Evolutionary conservation across 1,284 basidiomycete genomes (phyloP).

Genomic region (Ustilago esculenta): DNA sequence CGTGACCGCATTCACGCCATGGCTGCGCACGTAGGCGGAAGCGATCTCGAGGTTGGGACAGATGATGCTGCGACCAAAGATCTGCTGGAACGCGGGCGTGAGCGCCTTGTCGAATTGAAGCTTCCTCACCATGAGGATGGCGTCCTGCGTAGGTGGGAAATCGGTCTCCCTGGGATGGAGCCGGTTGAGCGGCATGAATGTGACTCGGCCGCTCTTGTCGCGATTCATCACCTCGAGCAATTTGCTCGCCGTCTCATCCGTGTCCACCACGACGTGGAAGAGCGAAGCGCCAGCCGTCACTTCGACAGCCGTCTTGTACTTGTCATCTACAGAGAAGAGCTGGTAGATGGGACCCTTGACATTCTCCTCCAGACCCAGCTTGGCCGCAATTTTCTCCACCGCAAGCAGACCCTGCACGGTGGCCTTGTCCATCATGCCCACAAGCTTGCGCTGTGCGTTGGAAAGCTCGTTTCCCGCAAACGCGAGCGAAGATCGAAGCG

Average conservation of each 20-base stretch:
- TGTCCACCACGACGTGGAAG: slow-evolving; percentile 98
- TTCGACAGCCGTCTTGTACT: slow-evolving; percentile 92
- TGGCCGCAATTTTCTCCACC: slow-evolving; percentile 81
- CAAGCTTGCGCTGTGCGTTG: slow-evolving; percentile 79
- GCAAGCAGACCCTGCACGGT: slow-evolving; percentile 86
- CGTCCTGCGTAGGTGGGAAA: slow-evolving; percentile 79
- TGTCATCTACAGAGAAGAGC: slow-evolving; percentile 90
- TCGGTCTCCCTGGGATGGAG: slow-evolving; percentile 77
- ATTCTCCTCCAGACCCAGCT: slow-evolving; percentile 74
- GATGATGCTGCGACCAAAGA: slow-evolving; percentile 97
- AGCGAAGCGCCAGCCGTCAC: slow-evolving; percentile 92
- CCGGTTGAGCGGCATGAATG: slow-evolving; percentile 98
- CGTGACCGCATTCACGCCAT: slow-evolving; percentile 95
- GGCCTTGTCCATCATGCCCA: slow-evolving; percentile 90
- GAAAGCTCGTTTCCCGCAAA: slow-evolving; percentile 83
- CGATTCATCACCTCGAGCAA: slow-evolving; percentile 91
- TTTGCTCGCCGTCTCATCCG: slow-evolving; percentile 85
- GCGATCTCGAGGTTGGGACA: slow-evolving; percentile 91
- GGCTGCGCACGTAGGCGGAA: slow-evolving; percentile 91
- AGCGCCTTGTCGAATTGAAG: slow-evolving; percentile 79
- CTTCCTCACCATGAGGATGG: slow-evolving; percentile 80
- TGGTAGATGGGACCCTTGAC: slow-evolving; percentile 95
- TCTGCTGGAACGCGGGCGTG: slow-evolving; percentile 89
- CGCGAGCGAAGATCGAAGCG: slow-evolving; percentile 78
- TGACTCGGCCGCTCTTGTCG: slow-evolving; percentile 91